Percentiles rank a stretch among this genome's conserved stretches.
Conservation (phyloP, 2,329 filamentous ascomycete species). For the Chalaropsis ovoidea region DNA sequence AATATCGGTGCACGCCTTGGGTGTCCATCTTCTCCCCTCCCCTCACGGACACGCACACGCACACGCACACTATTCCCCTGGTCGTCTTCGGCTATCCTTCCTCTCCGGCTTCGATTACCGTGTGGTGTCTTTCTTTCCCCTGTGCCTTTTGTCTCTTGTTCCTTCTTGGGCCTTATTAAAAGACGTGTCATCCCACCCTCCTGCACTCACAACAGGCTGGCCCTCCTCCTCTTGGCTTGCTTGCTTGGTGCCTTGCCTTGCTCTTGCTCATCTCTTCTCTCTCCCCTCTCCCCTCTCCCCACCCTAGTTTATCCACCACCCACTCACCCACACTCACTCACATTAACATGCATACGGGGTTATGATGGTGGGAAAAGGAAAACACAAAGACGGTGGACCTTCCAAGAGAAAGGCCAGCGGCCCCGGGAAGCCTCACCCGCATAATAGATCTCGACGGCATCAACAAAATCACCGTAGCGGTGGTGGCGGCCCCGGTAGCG, state of each 20-base stretch:
- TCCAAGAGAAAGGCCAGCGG: conserved; percentile 11
- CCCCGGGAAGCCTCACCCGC: background rate
- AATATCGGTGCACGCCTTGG: no score
- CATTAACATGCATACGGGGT: conserved; percentile 17
- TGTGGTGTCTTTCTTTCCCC: no score
- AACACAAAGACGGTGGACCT: conserved; percentile 11
- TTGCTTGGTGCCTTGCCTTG: background rate
- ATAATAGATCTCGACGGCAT: conserved; percentile 3
- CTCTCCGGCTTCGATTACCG: background rate
- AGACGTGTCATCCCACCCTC: conserved; percentile 9
- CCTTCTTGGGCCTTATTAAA: conserved; percentile 7
- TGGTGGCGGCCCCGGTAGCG: background rate
- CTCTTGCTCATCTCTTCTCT: background rate
- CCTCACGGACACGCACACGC: background rate
- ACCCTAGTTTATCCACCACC: background rate
- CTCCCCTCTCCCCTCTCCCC: background rate
- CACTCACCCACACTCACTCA: background rate
- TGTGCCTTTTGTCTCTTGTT: background rate
- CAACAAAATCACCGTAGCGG: conserved; percentile 9
- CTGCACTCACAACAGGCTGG: background rate
- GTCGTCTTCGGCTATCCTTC: background rate
- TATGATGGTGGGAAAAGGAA: conserved; percentile 18
- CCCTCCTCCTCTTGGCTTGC: background rate
- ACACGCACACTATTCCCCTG: background rate
- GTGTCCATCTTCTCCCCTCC: background rate